A percentile compares a stretch with the other conserved stretches of the same genome.
Conservation (phyloP, 176 grass and related monocot species). For the barley (Hordeum vulgare) region DNA sequence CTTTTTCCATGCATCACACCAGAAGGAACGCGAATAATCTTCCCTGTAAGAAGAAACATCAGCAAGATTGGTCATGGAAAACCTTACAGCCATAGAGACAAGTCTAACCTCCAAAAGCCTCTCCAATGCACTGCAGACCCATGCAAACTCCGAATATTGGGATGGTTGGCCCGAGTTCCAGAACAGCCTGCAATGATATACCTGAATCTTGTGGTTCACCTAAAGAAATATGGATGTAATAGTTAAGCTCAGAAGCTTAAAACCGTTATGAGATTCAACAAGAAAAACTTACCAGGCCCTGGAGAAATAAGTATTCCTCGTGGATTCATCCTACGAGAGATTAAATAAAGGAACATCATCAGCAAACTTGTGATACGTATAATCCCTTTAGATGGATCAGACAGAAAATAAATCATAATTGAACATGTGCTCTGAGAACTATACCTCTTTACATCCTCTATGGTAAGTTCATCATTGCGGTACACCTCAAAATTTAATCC, state of each 20-base stretch:
- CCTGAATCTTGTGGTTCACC: constrained; percentile 92
- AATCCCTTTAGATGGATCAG: background rate
- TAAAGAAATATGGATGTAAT: constrained; percentile 17
- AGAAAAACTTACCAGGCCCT: constrained; percentile 62
- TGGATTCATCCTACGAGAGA: constrained; percentile 63
- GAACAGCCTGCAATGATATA: constrained; percentile 86
- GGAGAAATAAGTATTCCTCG: constrained; percentile 95
- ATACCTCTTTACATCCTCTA: constrained; percentile 89
- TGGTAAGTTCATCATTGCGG: constrained; percentile 86
- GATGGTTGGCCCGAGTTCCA: constrained; percentile 78
- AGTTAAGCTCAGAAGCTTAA: background rate
- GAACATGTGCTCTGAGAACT: constrained; percentile 15
- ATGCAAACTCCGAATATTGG: constrained; percentile 98
- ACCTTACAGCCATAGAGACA: background rate
- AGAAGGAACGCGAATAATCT: constrained; percentile 85
- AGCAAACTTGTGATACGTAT: constrained; percentile 10
- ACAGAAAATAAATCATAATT: background rate
- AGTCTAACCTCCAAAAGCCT: constrained; percentile 88
- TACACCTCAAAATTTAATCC: constrained; percentile 85
- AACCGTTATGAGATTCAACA: background rate
- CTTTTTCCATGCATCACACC: constrained; percentile 96
- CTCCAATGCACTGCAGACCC: constrained; percentile 96
- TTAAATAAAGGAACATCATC: background rate
- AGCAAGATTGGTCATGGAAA: background rate
- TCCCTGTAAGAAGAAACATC: constrained; percentile 45